These are phyloP conservation scores for Lachancea sp. DNA, from an alignment of 805 yeast genomes.

Conservation along the genomic window DNA sequence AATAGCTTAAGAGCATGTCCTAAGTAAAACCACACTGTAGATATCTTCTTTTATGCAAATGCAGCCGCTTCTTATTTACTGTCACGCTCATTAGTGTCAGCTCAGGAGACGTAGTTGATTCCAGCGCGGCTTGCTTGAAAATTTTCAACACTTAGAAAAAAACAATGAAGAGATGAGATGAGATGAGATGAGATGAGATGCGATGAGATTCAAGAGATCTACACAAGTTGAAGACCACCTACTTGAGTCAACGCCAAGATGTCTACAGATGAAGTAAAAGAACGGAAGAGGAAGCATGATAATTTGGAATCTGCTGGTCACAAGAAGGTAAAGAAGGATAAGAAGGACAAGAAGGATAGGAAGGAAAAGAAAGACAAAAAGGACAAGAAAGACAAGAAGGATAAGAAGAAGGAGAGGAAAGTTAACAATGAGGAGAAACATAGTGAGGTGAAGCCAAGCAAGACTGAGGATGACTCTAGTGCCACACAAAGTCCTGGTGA, in stretches of 20 bases:
- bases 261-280: slow-evolving; percentile 35
- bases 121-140: slow-evolving; percentile 3
- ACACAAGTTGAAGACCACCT: too few species aligned
- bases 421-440: slow-evolving; percentile 31
- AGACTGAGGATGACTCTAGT: slow-evolving; percentile 29
- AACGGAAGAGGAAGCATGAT: slow-evolving; percentile 36
- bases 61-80: too few species aligned
- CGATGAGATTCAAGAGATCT: neutral
- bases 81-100: too few species aligned
- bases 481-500: slow-evolving; percentile 1
- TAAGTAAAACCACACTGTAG: too few species aligned
- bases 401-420: slow-evolving; percentile 32
- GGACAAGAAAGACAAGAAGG: slow-evolving; percentile 11
- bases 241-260: too few species aligned
- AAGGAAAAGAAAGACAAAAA: slow-evolving; percentile 6
- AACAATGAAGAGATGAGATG: slow-evolving; percentile 14
- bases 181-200: slow-evolving; percentile 13
- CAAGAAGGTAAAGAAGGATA: slow-evolving; percentile 13
- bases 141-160: slow-evolving; percentile 8
- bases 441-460: slow-evolving; percentile 33
- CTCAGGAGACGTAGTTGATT: too few species aligned
- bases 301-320: slow-evolving; percentile 28
- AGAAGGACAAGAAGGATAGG: slow-evolving; percentile 8
- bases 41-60: too few species aligned
- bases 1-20: too few species aligned